Percentiles rank a stretch among this genome's conserved stretches.
Conservation (phyloP, 495 filamentous ascomycete genomes). For the Thermochaetoides thermophila region DNA sequence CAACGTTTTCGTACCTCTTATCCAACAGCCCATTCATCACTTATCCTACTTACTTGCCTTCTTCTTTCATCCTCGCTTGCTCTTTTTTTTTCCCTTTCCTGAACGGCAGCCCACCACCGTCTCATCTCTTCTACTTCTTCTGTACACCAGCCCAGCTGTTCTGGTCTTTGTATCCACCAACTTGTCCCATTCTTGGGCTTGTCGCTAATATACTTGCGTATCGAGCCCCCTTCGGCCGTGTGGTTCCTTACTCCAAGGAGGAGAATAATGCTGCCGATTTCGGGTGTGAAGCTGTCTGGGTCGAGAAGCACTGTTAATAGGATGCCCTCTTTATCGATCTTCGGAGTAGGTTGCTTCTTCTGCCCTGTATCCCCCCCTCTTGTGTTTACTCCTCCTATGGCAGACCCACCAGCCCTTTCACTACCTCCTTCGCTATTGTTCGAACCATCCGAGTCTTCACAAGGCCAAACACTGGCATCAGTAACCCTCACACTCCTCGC, state of each 20-base stretch:
- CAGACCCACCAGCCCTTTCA: slow-evolving; percentile 23
- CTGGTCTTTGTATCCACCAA: slow-evolving; percentile 31
- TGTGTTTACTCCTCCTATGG: neutral
- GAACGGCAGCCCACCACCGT: slow-evolving; percentile 29
- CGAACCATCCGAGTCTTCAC: too few species aligned
- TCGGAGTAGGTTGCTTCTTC: neutral
- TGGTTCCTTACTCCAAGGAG: slow-evolving; percentile 35
- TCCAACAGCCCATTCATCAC: too few species aligned
- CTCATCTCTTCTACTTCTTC: slow-evolving; percentile 22
- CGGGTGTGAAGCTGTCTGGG: slow-evolving; percentile 25
- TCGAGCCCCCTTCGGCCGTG: slow-evolving; percentile 28
- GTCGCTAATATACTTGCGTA: slow-evolving; percentile 35
- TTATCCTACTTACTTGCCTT: too few species aligned
- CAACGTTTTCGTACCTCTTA: too few species aligned
- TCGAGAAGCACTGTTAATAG: slow-evolving; percentile 31
- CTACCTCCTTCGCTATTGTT: too few species aligned
- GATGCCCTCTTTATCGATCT: slow-evolving; percentile 18
- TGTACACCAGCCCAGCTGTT: slow-evolving; percentile 25
- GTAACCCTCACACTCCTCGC: too few species aligned
- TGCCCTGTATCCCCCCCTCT: neutral
- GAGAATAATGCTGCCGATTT: slow-evolving; percentile 26
- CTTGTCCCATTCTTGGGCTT: slow-evolving; percentile 11
- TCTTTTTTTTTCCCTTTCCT: too few species aligned
- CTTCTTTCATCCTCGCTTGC: too few species aligned
- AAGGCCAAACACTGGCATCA: slow-evolving; percentile 27